A percentile compares a stretch with the other conserved stretches of the same genome.
phyloP scores from a whole-genome alignment of 768 basidiomycete genomes.

The Austroboletus festivus region DNA sequence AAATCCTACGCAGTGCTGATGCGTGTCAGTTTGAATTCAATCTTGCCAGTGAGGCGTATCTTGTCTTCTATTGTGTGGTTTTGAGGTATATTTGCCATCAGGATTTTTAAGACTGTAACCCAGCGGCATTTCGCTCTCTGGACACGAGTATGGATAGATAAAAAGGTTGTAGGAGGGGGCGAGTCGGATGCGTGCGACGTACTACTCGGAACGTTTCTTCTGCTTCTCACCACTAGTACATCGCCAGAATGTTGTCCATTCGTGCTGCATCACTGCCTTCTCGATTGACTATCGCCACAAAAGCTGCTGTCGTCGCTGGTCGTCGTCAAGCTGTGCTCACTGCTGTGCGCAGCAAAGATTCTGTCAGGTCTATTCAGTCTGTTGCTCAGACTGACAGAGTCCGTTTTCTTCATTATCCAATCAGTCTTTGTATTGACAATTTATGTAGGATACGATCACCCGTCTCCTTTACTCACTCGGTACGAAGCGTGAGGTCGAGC shows the following conservation, averaged over 20 bases:
- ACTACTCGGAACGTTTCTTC: background rate
- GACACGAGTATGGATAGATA: too few relatives aligned
- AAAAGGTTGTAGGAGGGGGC: background rate
- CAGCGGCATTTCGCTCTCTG: constrained; percentile 17
- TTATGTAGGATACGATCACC: constrained; percentile 86
- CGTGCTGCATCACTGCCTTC: constrained; percentile 23
- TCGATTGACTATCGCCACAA: constrained; percentile 37
- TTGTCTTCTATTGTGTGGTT: too few relatives aligned
- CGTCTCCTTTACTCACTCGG: constrained; percentile 96
- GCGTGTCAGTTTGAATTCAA: too few relatives aligned
- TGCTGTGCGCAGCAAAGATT: constrained; percentile 37
- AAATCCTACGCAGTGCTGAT: too few relatives aligned
- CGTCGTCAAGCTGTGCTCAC: constrained; percentile 39
- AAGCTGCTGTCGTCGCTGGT: constrained; percentile 46
- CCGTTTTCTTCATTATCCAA: constrained; percentile 22
- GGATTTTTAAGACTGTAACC: too few relatives aligned
- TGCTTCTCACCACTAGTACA: background rate
- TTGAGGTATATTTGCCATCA: too few relatives aligned
- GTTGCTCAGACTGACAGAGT: constrained; percentile 76
- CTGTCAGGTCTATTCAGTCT: constrained; percentile 50
- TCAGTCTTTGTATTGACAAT: constrained; percentile 1
- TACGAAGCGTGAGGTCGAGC: constrained; percentile 95
- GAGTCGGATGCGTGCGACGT: background rate
- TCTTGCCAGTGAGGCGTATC: too few relatives aligned
- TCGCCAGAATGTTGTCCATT: constrained; percentile 28